A percentile compares a stretch with the other conserved stretches of the same genome.
phyloP scores from a whole-genome alignment of 2,329 filamentous ascomycete genomes.

The Colletotrichum destructivum region DNA sequence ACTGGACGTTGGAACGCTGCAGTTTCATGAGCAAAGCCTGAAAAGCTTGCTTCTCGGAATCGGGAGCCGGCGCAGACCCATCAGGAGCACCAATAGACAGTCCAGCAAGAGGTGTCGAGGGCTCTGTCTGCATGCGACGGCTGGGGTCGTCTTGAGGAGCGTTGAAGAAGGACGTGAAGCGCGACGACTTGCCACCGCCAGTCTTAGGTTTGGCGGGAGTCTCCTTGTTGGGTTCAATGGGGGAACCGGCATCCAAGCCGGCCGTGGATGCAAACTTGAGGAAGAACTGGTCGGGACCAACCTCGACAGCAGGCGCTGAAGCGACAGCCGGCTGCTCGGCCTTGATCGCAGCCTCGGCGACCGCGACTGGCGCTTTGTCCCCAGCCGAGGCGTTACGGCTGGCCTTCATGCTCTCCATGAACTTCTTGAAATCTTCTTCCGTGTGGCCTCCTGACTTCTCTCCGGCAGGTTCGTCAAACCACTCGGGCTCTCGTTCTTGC shows the following conservation, averaged over 20 bases:
- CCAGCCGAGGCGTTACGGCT: constrained; percentile 62
- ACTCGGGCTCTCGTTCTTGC: constrained; percentile 88
- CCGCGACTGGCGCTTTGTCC: constrained; percentile 52
- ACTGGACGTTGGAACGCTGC: constrained; percentile 67
- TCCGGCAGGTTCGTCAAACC: constrained; percentile 83
- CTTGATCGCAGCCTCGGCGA: constrained; percentile 57
- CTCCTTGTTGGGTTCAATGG: constrained; percentile 61
- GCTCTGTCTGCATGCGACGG: constrained; percentile 64
- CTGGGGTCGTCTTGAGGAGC: constrained; percentile 68
- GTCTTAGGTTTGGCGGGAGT: constrained; percentile 68
- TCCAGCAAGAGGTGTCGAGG: constrained; percentile 59
- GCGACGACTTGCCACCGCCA: constrained; percentile 76
- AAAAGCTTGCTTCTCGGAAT: constrained; percentile 89
- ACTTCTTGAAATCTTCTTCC: constrained; percentile 92
- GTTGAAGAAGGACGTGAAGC: constrained; percentile 87
- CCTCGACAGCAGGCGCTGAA: constrained; percentile 75
- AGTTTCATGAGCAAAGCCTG: constrained; percentile 87
- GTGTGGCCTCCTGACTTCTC: constrained; percentile 82
- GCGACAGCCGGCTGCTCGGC: constrained; percentile 69
- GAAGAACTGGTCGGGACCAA: constrained; percentile 85
- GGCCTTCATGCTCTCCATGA: constrained; percentile 92
- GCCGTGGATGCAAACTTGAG: constrained; percentile 64
- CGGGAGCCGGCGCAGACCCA: constrained; percentile 59
- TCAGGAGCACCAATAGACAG: constrained; percentile 44
- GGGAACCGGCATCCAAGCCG: constrained; percentile 65